Evolutionary conservation across 1,284 basidiomycete genomes (phyloP).

Genomic region (Tilletia caries): DNA sequence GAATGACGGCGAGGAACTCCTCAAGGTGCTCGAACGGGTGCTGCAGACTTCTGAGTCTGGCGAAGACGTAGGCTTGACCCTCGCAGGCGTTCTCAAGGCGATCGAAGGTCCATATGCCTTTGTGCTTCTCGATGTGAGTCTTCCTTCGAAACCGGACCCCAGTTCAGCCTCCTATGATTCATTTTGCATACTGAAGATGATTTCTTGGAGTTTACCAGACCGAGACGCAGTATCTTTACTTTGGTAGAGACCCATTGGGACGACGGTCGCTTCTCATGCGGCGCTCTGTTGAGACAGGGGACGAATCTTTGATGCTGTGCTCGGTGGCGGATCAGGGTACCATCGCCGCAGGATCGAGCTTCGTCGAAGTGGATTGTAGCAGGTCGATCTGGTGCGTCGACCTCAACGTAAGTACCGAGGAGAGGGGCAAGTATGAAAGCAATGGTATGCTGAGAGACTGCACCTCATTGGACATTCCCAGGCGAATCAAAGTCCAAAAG

Average conservation of each 20-base stretch:
- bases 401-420: slow-evolving; percentile 37
- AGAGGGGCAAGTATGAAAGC: background rate
- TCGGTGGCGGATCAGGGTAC: slow-evolving; percentile 67
- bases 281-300: slow-evolving; percentile 55
- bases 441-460: slow-evolving; percentile 6
- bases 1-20: slow-evolving; percentile 36
- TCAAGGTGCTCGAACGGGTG: slow-evolving; percentile 23
- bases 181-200: slow-evolving; percentile 12
- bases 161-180: background rate
- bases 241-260: slow-evolving; percentile 83
- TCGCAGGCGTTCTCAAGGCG: slow-evolving; percentile 18
- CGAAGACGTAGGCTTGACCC: background rate
- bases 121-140: slow-evolving; percentile 37
- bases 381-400: slow-evolving; percentile 61
- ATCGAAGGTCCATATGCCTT: slow-evolving; percentile 49
- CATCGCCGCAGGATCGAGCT: slow-evolving; percentile 55
- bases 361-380: slow-evolving; percentile 67
- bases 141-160: background rate
- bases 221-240: slow-evolving; percentile 61
- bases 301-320: slow-evolving; percentile 62
- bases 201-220: slow-evolving; percentile 57
- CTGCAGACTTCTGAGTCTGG: no score
- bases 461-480: background rate
- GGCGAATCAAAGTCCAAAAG: slow-evolving; percentile 26
- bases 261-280: slow-evolving; percentile 80